These are phyloP conservation scores for Linaria vulgaris DNA, from an alignment of 257 asterid species.

Conservation along the genomic window DNA sequence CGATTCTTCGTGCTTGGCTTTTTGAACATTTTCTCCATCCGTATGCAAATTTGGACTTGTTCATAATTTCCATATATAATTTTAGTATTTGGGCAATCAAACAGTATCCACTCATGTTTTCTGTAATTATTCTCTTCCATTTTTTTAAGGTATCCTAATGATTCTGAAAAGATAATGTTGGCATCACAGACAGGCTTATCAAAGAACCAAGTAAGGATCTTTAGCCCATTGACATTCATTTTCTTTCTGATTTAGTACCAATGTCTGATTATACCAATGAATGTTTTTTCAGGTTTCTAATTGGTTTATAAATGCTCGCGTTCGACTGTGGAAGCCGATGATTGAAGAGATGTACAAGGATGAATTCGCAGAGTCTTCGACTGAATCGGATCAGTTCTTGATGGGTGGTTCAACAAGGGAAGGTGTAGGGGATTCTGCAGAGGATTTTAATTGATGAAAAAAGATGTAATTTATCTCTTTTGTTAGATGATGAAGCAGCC, in stretches of 20 bases:
- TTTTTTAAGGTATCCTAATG: conserved; percentile 78
- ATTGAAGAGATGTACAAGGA: conserved; percentile 90
- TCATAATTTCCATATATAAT: background rate
- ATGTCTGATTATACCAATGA: background rate
- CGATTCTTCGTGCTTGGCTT: conserved; percentile 90
- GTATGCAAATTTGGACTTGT: conserved; percentile 38
- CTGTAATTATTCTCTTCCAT: background rate
- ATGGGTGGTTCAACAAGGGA: conserved; percentile 35
- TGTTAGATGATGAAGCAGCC: background rate
- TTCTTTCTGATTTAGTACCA: background rate
- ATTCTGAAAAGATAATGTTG: conserved; percentile 81
- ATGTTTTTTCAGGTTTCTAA: conserved; percentile 58
- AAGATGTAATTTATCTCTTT: background rate
- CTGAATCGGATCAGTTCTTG: conserved; percentile 56
- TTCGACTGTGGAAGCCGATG: conserved; percentile 95
- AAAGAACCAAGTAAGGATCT: conserved; percentile 69
- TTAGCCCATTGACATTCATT: conserved; percentile 1
- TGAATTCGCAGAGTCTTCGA: conserved; percentile 66
- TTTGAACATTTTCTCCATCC: conserved; percentile 95
- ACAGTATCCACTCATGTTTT: background rate
- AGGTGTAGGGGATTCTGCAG: conserved; percentile 55
- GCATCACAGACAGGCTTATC: conserved; percentile 90
- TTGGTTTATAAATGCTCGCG: conserved; percentile 92
- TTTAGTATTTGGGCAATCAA: background rate
- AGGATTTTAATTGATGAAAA: conserved; percentile 35